Evolutionary conservation across 75 land plant genomes (phyloP).

Genomic region (Isoetes taiwanensis): DNA sequence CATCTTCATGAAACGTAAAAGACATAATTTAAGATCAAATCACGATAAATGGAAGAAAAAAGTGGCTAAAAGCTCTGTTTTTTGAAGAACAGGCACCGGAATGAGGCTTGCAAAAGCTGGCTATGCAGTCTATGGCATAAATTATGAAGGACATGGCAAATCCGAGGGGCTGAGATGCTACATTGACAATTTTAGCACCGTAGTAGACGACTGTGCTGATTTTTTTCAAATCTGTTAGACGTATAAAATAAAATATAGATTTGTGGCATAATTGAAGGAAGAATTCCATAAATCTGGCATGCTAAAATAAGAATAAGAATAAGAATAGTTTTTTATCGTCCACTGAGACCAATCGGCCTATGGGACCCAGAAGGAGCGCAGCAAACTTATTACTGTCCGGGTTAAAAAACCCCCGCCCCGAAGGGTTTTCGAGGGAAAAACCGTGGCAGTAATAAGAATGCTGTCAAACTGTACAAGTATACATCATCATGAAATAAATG

Average conservation of each 20-base stretch:
- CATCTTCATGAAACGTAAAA: background rate
- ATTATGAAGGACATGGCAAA: conserved; percentile 86
- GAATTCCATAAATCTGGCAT: background rate
- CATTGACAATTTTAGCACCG: conserved; percentile 52
- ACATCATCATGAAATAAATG: too few relatives aligned
- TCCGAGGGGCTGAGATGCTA: conserved; percentile 71
- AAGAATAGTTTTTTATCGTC: too few relatives aligned
- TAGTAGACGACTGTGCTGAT: conserved; percentile 53
- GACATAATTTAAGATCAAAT: background rate
- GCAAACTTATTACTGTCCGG: too few relatives aligned
- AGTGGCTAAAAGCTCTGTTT: conserved; percentile 26
- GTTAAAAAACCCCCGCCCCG: too few relatives aligned
- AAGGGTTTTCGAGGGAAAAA: too few relatives aligned
- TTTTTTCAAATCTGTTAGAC: conserved; percentile 65
- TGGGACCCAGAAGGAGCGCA: too few relatives aligned
- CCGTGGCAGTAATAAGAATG: too few relatives aligned
- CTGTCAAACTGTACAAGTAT: too few relatives aligned
- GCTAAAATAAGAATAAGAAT: background rate
- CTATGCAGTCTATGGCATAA: conserved; percentile 74
- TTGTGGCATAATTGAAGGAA: background rate
- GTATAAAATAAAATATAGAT: conserved; percentile 18
- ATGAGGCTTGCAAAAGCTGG: conserved; percentile 56
- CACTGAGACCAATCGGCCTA: too few relatives aligned
- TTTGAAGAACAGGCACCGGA: conserved; percentile 62
- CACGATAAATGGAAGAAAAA: background rate